Conservation (phyloP, 2,329 filamentous ascomycete genomes). For the Cadophora malorum region DNA sequence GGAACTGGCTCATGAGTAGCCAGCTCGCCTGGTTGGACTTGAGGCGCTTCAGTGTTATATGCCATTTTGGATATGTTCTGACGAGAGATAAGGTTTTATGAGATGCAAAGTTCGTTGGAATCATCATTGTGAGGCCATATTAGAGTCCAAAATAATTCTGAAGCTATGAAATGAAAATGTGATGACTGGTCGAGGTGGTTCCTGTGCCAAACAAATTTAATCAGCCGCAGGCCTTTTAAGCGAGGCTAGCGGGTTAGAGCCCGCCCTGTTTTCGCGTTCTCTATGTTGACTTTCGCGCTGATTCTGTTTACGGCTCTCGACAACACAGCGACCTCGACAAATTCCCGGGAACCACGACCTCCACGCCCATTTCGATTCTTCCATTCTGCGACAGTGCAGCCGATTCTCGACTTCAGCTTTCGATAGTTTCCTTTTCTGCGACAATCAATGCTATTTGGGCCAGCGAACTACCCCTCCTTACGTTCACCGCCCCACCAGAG, state of each 20-base stretch:
- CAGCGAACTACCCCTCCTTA: constrained; percentile 41
- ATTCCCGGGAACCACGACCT: constrained; percentile 28
- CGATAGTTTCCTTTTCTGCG: constrained; percentile 23
- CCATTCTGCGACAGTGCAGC: constrained; percentile 24
- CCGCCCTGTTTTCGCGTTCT: constrained; percentile 25
- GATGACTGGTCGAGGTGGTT: constrained; percentile 7
- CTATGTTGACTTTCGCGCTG: constrained; percentile 31
- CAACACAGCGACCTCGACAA: constrained; percentile 33
- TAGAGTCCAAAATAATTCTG: not conserved
- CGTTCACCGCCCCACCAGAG: constrained; percentile 43
- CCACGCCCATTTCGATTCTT: constrained; percentile 19
- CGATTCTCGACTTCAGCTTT: constrained; percentile 18
- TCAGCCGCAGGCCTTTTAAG: constrained; percentile 25
- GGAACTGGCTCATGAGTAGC: constrained; percentile 84
- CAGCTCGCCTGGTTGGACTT: constrained; percentile 47
- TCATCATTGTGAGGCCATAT: not conserved
- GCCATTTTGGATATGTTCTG: not conserved
- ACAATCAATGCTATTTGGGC: constrained; percentile 35
- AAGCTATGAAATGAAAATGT: not conserved
- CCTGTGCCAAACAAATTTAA: not conserved
- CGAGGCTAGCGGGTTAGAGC: constrained; percentile 23
- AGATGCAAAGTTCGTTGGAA: not conserved
- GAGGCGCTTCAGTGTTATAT: no score
- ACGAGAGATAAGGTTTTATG: not conserved
- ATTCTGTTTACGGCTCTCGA: constrained; percentile 30